A percentile compares a stretch with the other conserved stretches of the same genome.
These are phyloP conservation scores for Marsdenia floribunda DNA, from an alignment of 257 asterid species.

Conservation along the genomic window DNA sequence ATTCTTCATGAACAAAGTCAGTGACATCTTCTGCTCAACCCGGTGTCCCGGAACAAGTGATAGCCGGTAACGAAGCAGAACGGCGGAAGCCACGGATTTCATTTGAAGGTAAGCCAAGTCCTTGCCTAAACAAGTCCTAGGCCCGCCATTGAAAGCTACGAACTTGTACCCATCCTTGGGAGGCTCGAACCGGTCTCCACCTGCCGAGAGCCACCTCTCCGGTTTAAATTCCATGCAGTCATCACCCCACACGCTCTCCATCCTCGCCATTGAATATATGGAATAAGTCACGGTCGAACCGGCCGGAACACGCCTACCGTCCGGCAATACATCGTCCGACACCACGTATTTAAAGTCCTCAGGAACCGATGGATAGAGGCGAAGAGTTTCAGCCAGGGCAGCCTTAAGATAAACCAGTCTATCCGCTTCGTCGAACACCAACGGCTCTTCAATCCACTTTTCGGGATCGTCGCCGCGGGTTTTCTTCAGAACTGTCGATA, in stretches of 20 bases:
- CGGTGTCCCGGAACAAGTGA: constrained; percentile 61
- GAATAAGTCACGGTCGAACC: constrained; percentile 86
- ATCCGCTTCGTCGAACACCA: constrained; percentile 79
- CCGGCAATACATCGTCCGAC: constrained; percentile 65
- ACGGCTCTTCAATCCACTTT: constrained; percentile 65
- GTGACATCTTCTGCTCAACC: constrained; percentile 83
- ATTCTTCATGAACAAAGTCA: constrained; percentile 71
- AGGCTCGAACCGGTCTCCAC: constrained; percentile 57
- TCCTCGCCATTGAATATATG: constrained; percentile 69
- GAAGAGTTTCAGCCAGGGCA: constrained; percentile 68
- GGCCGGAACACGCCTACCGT: constrained; percentile 59
- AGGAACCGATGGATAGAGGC: constrained; percentile 80
- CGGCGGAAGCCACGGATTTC: constrained; percentile 85
- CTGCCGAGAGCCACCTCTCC: constrained; percentile 67
- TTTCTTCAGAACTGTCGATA: constrained; percentile 33
- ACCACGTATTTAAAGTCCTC: constrained; percentile 70
- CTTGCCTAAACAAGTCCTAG: constrained; percentile 80
- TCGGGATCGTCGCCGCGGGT: constrained; percentile 42
- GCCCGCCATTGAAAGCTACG: constrained; percentile 78
- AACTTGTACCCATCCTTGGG: constrained; percentile 61
- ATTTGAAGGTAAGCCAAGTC: constrained; percentile 84
- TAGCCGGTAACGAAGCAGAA: constrained; percentile 67
- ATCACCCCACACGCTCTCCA: constrained; percentile 73
- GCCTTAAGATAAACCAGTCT: constrained; percentile 59
- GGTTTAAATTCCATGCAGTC: constrained; percentile 85